A percentile compares a stretch with the other conserved stretches of the same genome.
Evolutionary conservation across 2,329 filamentous ascomycete species (phyloP).

Genomic region (Colletotrichum sp.): DNA sequence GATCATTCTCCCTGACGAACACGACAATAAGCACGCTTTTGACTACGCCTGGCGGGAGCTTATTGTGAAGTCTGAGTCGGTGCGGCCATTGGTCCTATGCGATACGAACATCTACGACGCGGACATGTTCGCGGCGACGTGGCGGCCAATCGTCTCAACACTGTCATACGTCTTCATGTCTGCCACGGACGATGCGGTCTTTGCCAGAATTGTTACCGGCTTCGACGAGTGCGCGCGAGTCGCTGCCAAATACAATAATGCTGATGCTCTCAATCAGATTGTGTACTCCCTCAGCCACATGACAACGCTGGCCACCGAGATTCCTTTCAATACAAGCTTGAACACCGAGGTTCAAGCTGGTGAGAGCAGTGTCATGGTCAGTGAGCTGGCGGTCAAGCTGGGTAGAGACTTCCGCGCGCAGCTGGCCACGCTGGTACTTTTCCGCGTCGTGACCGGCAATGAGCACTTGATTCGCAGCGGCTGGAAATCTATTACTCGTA

Average conservation of each 20-base stretch:
- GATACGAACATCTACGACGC: constrained; percentile 95
- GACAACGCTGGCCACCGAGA: constrained; percentile 81
- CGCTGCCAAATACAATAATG: constrained; percentile 81
- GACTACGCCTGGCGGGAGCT: constrained; percentile 98
- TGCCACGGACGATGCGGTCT: constrained; percentile 94
- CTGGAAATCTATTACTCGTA: constrained; percentile 86
- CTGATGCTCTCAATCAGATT: constrained; percentile 90
- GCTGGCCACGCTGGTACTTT: constrained; percentile 91
- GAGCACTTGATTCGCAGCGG: constrained; percentile 78
- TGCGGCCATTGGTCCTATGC: constrained; percentile 77
- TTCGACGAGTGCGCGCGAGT: constrained; percentile 97
- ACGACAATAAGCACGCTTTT: constrained; percentile 95
- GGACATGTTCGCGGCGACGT: constrained; percentile 96
- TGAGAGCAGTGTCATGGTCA: constrained; percentile 96
- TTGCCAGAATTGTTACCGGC: constrained; percentile 88
- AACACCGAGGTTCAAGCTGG: constrained; percentile 96
- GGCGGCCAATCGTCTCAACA: constrained; percentile 93
- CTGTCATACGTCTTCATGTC: constrained; percentile 99
- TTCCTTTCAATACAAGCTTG: constrained; percentile 79
- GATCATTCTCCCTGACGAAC: constrained; percentile 96
- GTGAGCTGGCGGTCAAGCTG: constrained; percentile 94
- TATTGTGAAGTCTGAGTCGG: constrained; percentile 79
- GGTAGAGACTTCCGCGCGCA: constrained; percentile 93
- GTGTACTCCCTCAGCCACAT: constrained; percentile 90
- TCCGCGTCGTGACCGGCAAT: constrained; percentile 87